Percentiles rank a stretch among this genome's conserved stretches.
These are phyloP conservation scores for Solanum chaucha DNA, from an alignment of 257 asterid genomes.

Conservation along the genomic window DNA sequence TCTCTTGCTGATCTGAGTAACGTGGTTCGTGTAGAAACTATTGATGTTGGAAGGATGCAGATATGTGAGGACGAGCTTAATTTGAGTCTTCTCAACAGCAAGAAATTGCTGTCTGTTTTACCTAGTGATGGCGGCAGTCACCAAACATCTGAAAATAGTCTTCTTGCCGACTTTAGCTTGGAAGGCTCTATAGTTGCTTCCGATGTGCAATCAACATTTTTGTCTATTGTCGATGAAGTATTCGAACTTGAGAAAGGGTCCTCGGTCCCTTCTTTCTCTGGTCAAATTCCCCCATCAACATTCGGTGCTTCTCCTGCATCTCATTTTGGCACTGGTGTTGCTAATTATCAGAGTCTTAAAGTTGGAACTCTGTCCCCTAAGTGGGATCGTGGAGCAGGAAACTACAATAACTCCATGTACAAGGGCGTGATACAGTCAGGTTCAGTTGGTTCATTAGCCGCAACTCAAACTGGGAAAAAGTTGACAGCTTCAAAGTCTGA, in stretches of 20 bases:
- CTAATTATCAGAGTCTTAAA: constrained; percentile 34
- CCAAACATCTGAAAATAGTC: constrained; percentile 40
- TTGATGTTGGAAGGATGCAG: constrained; percentile 73
- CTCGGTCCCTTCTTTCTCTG: constrained; percentile 20
- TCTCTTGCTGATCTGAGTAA: constrained; percentile 52
- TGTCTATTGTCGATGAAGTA: constrained; percentile 85
- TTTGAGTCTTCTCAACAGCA: constrained; percentile 66
- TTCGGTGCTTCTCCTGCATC: constrained; percentile 43
- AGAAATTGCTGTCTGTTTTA: constrained; percentile 34
- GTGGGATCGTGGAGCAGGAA: constrained; percentile 55
- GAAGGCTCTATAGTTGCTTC: constrained; percentile 45
- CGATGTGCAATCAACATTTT: constrained; percentile 40
- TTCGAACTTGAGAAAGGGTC: constrained; percentile 93
- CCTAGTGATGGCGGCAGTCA: constrained; percentile 21
- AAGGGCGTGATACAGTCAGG: constrained; percentile 53
- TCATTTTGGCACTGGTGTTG: constrained; percentile 41
- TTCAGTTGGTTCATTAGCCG: constrained; percentile 42
- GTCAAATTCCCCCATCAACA: constrained; percentile 37
- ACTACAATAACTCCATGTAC: constrained; percentile 14
- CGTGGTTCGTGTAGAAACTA: constrained; percentile 48
- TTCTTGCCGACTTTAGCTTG: constrained; percentile 29
- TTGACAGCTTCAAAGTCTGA: constrained; percentile 71
- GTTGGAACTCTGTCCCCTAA: constrained; percentile 52
- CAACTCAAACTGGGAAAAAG: constrained; percentile 36
- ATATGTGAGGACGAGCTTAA: constrained; percentile 71